phyloP scores from a whole-genome alignment of 495 filamentous ascomycete species.

The Annulohypoxylon maeteangense region DNA sequence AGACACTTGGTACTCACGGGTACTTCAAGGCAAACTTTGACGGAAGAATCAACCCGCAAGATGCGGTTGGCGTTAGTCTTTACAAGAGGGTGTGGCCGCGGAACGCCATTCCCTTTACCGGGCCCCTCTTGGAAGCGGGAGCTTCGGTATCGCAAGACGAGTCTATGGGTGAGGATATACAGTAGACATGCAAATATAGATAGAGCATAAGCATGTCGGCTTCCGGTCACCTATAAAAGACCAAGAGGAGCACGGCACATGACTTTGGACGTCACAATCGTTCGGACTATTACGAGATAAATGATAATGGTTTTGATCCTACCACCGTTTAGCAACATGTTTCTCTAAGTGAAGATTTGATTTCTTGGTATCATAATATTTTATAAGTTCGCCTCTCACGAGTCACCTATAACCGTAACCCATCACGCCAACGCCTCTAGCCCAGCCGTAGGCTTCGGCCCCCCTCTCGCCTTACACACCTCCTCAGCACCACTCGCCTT shows the following conservation, averaged over 20 bases:
- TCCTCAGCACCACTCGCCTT: conserved; percentile 81
- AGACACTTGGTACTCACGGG: conserved; percentile 93
- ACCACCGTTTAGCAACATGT: background rate
- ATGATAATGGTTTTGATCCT: conserved; percentile 29
- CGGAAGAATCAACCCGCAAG: conserved; percentile 91
- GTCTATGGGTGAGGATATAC: conserved; percentile 56
- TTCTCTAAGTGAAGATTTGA: background rate
- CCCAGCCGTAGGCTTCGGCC: conserved; percentile 61
- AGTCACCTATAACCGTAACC: background rate
- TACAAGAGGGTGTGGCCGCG: conserved; percentile 95
- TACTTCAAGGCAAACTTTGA: conserved; percentile 99
- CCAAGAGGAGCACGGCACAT: conserved; percentile 8
- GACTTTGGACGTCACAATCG: conserved; percentile 1
- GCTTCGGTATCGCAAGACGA: conserved; percentile 37
- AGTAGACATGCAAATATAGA: conserved; percentile 25
- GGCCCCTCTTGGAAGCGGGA: conserved; percentile 49
- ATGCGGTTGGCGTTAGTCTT: conserved; percentile 89
- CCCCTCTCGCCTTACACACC: conserved; percentile 63
- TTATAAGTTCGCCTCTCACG: background rate
- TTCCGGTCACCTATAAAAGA: background rate
- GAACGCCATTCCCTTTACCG: conserved; percentile 65
- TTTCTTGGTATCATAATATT: conserved; percentile 24
- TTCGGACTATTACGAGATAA: conserved; percentile 26
- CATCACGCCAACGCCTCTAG: conserved; percentile 49
- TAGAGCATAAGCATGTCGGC: conserved; percentile 3